These are phyloP conservation scores for Chlamydomonas schloesseri DNA, from an alignment of 139 green algal species.

Conservation along the genomic window DNA sequence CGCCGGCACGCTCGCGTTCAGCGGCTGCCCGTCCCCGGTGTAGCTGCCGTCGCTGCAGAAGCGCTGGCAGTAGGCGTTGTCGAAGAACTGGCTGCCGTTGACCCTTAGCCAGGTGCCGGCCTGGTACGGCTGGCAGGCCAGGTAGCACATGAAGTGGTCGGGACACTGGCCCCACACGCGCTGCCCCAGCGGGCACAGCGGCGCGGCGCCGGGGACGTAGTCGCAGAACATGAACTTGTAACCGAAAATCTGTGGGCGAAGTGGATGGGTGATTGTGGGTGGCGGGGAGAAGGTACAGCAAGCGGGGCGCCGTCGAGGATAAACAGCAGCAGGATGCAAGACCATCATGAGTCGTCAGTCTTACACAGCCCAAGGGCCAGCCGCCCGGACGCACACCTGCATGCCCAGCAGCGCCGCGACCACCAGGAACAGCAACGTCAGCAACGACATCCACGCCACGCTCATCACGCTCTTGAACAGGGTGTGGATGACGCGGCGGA, in stretches of 20 bases:
- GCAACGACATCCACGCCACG: conserved; percentile 18
- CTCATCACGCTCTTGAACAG: neutral
- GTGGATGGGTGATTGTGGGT: no score
- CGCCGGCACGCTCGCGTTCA: neutral
- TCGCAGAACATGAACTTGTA: conserved; percentile 56
- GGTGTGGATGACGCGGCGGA: neutral
- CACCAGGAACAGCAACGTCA: conserved; percentile 29
- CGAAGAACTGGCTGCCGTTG: neutral
- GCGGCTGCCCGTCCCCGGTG: neutral
- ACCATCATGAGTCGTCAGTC: no score
- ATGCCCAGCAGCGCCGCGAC: conserved; percentile 7
- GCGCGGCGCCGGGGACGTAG: conserved; percentile 15
- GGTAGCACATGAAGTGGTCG: conserved; percentile 41
- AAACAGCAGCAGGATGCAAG: no score
- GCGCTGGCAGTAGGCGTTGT: neutral
- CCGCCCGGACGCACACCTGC: conserved; percentile 1
- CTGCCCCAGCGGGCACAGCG: conserved; percentile 28
- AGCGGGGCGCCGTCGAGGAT: no score
- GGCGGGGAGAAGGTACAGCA: no score
- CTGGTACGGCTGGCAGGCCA: conserved; percentile 1
- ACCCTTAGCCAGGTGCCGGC: conserved; percentile 48
- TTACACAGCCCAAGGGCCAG: no score
- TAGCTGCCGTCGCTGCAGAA: neutral
- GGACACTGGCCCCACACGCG: conserved; percentile 38
- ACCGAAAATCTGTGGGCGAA: conserved; percentile 71